These are phyloP conservation scores for Camellia granthamiana DNA, from an alignment of 148 eudicot genomes.

Conservation along the genomic window DNA sequence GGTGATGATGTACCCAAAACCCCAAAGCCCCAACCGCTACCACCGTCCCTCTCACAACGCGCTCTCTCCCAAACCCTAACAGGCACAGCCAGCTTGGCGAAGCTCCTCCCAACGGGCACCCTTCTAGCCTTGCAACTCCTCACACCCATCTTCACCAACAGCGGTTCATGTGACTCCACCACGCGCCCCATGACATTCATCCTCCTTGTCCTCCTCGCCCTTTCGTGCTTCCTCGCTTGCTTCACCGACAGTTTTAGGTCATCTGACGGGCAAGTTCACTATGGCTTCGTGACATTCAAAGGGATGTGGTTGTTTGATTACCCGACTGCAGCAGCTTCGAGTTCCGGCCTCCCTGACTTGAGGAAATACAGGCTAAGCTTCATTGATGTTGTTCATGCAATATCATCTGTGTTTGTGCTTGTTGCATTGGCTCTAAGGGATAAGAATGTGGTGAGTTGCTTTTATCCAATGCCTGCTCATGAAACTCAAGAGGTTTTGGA, in stretches of 20 bases:
- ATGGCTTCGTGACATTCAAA: conserved; percentile 34
- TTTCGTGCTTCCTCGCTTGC: conserved; percentile 33
- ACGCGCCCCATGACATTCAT: conserved; percentile 26
- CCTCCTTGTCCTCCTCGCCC: conserved; percentile 27
- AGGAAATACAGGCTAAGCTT: conserved; percentile 17
- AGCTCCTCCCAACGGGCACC: conserved; percentile 48
- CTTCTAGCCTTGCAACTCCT: conserved; percentile 38
- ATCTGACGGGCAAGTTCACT: conserved; percentile 23
- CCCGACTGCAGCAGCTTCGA: neutral
- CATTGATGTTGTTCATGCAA: conserved; percentile 28
- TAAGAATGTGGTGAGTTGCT: conserved; percentile 30
- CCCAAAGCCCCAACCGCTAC: conserved; percentile 7
- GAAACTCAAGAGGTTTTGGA: conserved; percentile 33
- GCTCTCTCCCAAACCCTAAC: conserved; percentile 24
- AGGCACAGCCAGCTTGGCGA: conserved; percentile 37
- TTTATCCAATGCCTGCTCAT: conserved; percentile 25
- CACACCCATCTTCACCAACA: conserved; percentile 35
- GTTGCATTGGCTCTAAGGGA: conserved; percentile 36
- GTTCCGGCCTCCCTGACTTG: conserved; percentile 16
- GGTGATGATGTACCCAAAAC: neutral
- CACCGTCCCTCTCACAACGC: conserved; percentile 19
- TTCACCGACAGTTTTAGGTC: conserved; percentile 43
- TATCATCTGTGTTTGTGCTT: conserved; percentile 33
- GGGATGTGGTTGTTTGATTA: conserved; percentile 36
- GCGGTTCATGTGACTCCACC: conserved; percentile 36